These are phyloP conservation scores for Chlamydomonas asymmetrica DNA, from an alignment of 139 green algal species.

Conservation along the genomic window DNA sequence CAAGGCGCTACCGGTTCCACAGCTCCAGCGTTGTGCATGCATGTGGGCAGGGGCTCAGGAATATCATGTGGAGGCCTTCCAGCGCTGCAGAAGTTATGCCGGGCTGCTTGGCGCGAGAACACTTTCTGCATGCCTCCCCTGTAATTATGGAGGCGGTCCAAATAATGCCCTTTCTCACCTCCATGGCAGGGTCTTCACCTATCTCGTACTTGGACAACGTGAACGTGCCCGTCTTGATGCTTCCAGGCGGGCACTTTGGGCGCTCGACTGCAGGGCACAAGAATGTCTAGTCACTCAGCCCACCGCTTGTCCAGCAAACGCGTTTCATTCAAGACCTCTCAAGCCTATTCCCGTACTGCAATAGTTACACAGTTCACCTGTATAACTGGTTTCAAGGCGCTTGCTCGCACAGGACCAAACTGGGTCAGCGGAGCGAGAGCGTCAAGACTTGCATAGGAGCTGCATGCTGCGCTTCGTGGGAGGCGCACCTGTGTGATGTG, in stretches of 20 bases:
- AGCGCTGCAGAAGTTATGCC: neutral
- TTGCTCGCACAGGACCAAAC: too few species aligned
- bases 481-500: slow-evolving; percentile 43
- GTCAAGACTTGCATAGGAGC: too few species aligned
- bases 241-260: slow-evolving; percentile 32
- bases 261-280: too few species aligned
- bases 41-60: neutral
- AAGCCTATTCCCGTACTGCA: too few species aligned
- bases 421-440: too few species aligned
- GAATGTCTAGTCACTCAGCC: too few species aligned
- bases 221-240: slow-evolving; percentile 12
- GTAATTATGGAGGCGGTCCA: neutral
- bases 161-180: slow-evolving; percentile 22
- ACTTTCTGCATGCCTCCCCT: neutral
- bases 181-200: slow-evolving; percentile 23
- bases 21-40: neutral
- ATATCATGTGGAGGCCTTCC: neutral
- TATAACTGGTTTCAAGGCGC: too few species aligned
- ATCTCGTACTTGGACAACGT: slow-evolving; percentile 27
- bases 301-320: too few species aligned
- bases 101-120: neutral
- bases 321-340: too few species aligned
- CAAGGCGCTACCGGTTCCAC: neutral
- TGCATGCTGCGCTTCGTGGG: too few species aligned
- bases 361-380: too few species aligned